These are phyloP conservation scores for Solanum pinnatisectum DNA, from an alignment of 257 asterid genomes.

Conservation along the genomic window DNA sequence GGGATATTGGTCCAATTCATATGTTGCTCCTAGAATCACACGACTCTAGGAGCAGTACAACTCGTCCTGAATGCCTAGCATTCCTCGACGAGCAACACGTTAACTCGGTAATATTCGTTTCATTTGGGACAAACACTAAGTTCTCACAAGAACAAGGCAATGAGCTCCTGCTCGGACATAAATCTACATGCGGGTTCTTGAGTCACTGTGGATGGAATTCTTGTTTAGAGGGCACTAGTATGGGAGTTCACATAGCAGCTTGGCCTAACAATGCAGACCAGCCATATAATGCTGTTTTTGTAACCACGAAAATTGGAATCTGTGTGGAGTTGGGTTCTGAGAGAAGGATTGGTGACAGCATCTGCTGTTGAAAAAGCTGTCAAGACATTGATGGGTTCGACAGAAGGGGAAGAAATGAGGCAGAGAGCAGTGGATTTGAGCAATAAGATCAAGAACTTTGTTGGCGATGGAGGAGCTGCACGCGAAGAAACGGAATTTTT, in stretches of 20 bases:
- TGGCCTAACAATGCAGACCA: not conserved
- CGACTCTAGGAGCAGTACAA: not conserved
- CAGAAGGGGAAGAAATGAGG: not conserved
- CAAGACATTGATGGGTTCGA: not conserved
- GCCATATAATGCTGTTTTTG: not conserved
- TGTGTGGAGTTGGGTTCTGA: not conserved
- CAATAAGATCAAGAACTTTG: not conserved
- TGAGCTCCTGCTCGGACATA: not conserved
- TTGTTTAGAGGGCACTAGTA: not conserved
- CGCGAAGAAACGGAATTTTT: not conserved
- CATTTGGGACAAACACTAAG: not conserved
- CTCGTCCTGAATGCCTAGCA: not conserved
- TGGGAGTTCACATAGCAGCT: not conserved
- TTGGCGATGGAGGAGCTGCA: not conserved
- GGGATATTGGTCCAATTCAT: not conserved
- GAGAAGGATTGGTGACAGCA: not conserved
- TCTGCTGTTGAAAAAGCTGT: not conserved
- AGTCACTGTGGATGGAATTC: not conserved
- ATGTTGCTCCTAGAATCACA: not conserved
- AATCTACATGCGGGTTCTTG: not conserved
- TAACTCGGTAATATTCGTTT: not conserved
- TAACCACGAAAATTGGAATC: not conserved
- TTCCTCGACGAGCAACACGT: not conserved
- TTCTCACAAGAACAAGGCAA: not conserved
- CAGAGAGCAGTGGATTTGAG: not conserved